phyloP scores from a whole-genome alignment of 768 basidiomycete species.

The Leccinum ochraceum region DNA sequence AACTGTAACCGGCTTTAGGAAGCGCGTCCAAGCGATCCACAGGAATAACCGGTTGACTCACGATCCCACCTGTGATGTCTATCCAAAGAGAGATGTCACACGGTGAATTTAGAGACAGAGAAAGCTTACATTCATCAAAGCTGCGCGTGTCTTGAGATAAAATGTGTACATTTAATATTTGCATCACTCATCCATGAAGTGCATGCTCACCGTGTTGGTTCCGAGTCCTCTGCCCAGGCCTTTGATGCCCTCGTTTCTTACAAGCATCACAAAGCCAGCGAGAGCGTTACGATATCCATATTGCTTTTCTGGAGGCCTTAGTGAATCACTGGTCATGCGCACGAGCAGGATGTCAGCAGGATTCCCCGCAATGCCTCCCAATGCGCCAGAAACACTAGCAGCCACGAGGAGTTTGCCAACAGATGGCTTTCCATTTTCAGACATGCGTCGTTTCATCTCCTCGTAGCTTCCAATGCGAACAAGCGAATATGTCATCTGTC shows the following conservation, averaged over 20 bases:
- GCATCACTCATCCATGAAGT: background rate
- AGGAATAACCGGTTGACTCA: conserved; percentile 40
- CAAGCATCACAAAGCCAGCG: conserved; percentile 63
- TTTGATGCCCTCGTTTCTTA: conserved; percentile 66
- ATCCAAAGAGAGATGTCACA: conserved; percentile 10
- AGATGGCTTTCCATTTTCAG: conserved; percentile 52
- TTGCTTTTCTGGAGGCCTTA: conserved; percentile 69
- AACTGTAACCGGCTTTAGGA: conserved; percentile 42
- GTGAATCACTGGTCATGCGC: conserved; percentile 86
- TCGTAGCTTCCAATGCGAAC: conserved; percentile 85
- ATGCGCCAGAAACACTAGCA: conserved; percentile 71
- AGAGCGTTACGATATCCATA: conserved; percentile 83
- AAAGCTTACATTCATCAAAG: conserved; percentile 70
- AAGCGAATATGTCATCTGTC: conserved; percentile 91
- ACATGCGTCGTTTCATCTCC: conserved; percentile 62
- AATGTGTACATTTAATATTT: conserved; percentile 10
- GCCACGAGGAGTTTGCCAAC: conserved; percentile 57
- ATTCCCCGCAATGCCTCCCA: conserved; percentile 85
- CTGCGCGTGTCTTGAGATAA: conserved; percentile 50
- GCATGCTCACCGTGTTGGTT: conserved; percentile 65
- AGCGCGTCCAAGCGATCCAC: background rate
- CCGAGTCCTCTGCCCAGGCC: conserved; percentile 75
- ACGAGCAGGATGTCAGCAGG: conserved; percentile 76
- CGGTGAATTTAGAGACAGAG: background rate
- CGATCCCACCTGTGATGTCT: conserved; percentile 86